Evolutionary conservation across 2,329 filamentous ascomycete genomes (phyloP), one percentile per base, ranked within the genome.

Genomic region (Beauveria brongniartii): DNA sequence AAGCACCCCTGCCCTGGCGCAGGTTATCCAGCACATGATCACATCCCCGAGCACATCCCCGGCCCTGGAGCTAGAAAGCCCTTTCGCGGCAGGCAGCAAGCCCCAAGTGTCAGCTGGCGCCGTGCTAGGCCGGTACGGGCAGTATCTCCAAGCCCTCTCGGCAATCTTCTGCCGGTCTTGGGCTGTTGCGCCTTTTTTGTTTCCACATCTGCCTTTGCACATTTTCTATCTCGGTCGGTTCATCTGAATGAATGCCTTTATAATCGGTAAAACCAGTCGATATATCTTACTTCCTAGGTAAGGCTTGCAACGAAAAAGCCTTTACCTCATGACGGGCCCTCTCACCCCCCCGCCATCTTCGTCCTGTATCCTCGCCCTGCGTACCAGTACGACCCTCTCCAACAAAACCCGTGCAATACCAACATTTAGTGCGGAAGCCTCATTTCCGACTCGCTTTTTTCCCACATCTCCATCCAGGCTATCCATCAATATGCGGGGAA

Each of bases 131-230:
- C 16, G 14, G 4, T 20, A 24, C 16, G 16, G 57, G 57, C 4
- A 59, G 47, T 40, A 46, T 53, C 48, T 48, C 57, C 57, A 59
- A 59, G 57, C 16, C 12, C n/a, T 16, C 30, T 59, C 57, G 57
- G 57, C 57, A 59, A 59, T 59, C 57, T 59, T 59, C 12, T 59
- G 57, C 57, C 57, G 56, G 54, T 34, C 20, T 26, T 20, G 30
- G 18, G 22, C 41, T 34, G 3, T 20, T 58, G 44, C 34, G 46
- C 28, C 28, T 22, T 57, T 57, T 41, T n/a, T 37, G 10, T 34
- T 34, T 5, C 5, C 30, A 34, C 9, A 34, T 55, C 53, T 44
- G 24, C 12, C 8, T 55, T 43, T 44, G 24, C 24, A 44, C 20
- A 37, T 51, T 51, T 14, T 20, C 2, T 51, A 12, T 34, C 30